phyloP scores from a whole-genome alignment of 768 basidiomycete genomes.

The Pulveroboletus sp. region DNA sequence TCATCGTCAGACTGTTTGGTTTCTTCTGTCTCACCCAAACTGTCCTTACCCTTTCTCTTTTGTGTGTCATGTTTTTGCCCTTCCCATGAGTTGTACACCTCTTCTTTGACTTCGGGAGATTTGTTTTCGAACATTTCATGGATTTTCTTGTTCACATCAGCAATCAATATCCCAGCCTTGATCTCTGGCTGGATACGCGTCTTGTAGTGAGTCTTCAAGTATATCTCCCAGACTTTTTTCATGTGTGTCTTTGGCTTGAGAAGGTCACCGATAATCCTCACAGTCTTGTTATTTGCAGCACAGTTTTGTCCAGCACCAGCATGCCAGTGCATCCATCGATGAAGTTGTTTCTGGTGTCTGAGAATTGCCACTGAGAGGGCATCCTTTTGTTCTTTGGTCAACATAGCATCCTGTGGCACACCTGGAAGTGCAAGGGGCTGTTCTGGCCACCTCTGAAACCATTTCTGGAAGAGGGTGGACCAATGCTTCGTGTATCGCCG shows the following conservation, averaged over 20 bases:
- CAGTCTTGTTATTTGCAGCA: background rate
- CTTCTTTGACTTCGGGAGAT: background rate
- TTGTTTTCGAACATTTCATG: background rate
- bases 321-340: background rate
- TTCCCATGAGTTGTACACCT: background rate
- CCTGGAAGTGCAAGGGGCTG: background rate
- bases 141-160: background rate
- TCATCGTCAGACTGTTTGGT: background rate
- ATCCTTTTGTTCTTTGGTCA: background rate
- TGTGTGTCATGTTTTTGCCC: background rate
- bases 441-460: slow-evolving; percentile 3
- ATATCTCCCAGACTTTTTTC: background rate
- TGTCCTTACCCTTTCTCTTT: background rate
- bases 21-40: background rate
- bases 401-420: background rate
- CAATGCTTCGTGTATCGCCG: background rate
- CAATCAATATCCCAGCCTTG: background rate
- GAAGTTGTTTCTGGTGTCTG: background rate
- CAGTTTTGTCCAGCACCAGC: background rate
- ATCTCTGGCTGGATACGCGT: background rate
- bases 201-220: background rate
- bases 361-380: background rate
- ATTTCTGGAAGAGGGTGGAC: background rate
- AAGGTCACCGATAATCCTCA: background rate
- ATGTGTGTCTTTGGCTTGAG: background rate